Evolutionary conservation across 192 early-diverging fungal species (phyloP).

Genomic region (Mortierella claussenii): DNA sequence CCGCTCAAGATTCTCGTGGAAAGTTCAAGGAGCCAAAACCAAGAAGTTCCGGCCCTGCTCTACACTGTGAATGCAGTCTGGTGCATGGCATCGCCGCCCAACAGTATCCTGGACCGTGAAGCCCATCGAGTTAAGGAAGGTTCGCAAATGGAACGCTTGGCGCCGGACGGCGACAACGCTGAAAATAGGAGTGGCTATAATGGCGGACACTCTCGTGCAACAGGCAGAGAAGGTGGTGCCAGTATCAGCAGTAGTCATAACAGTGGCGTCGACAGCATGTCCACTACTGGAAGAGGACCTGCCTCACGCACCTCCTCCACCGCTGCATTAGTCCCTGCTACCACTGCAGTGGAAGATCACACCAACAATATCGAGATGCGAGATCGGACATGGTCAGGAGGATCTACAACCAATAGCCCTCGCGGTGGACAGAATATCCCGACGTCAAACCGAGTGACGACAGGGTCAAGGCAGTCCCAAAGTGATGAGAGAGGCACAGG

Average conservation of each 20-base stretch:
- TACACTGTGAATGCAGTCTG: conserved; percentile 79
- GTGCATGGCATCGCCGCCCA: conserved; percentile 76
- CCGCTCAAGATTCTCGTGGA: conserved; percentile 85
- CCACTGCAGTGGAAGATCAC: not conserved
- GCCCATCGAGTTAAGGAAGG: too few species aligned
- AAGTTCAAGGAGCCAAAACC: conserved; percentile 73
- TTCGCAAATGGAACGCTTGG: too few species aligned
- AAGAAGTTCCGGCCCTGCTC: conserved; percentile 82
- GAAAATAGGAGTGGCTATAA: not conserved
- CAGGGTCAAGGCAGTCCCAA: not conserved
- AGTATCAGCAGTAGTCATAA: too few species aligned
- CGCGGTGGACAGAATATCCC: too few species aligned
- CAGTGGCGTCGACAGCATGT: conserved; percentile 33
- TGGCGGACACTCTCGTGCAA: conserved; percentile 19
- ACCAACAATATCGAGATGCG: conserved; percentile 28
- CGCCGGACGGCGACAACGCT: not conserved
- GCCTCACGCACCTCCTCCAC: conserved; percentile 23
- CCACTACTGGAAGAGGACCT: too few species aligned
- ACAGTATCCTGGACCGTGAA: conserved; percentile 40
- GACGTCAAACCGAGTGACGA: too few species aligned
- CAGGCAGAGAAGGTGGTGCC: conserved; percentile 25
- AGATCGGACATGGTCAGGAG: conserved; percentile 6
- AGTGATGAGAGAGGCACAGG: not conserved
- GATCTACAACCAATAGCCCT: not conserved
- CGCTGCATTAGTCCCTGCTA: conserved; percentile 15